phyloP scores from a whole-genome alignment of 2,329 filamentous ascomycete species.

The Nemania bipapillata region DNA sequence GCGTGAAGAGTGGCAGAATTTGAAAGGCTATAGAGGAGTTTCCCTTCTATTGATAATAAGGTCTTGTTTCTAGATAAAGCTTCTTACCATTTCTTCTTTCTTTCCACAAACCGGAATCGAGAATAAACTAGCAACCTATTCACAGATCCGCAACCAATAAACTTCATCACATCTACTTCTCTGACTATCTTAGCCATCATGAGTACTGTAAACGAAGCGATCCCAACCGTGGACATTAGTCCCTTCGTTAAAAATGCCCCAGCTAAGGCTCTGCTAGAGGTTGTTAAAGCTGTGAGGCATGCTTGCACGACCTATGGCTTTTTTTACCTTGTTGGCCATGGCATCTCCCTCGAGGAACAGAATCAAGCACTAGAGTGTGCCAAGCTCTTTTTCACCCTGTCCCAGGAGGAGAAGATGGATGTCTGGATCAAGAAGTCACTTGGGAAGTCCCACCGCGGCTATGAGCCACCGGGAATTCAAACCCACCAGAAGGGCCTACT shows the following conservation, averaged over 20 bases:
- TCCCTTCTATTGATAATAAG: background rate
- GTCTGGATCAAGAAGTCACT: slow-evolving; percentile 46
- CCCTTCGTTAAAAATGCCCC: slow-evolving; percentile 42
- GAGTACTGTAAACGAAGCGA: slow-evolving; percentile 36
- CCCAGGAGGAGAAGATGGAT: slow-evolving; percentile 46
- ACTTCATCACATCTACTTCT: background rate
- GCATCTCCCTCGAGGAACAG: slow-evolving; percentile 43
- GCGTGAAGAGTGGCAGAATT: background rate
- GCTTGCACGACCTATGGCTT: slow-evolving; percentile 49
- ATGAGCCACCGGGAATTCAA: slow-evolving; percentile 47
- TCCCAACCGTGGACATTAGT: slow-evolving; percentile 49
- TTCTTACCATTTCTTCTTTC: background rate
- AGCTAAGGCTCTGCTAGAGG: slow-evolving; percentile 36
- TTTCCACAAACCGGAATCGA: background rate
- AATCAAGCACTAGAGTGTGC: slow-evolving; percentile 40
- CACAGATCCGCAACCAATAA: background rate
- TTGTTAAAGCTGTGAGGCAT: slow-evolving; percentile 46
- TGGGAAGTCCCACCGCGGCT: slow-evolving; percentile 47
- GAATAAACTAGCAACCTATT: too few relatives aligned
- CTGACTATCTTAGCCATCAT: background rate
- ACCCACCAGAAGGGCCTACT: slow-evolving; percentile 45
- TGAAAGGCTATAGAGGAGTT: background rate
- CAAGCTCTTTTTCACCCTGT: slow-evolving; percentile 44
- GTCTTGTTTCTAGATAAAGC: background rate
- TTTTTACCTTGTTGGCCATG: slow-evolving; percentile 51